Percentiles rank a stretch among this genome's conserved stretches.
phyloP scores from a whole-genome alignment of 2,329 filamentous ascomycete genomes.

The Verticillium klebahnii region DNA sequence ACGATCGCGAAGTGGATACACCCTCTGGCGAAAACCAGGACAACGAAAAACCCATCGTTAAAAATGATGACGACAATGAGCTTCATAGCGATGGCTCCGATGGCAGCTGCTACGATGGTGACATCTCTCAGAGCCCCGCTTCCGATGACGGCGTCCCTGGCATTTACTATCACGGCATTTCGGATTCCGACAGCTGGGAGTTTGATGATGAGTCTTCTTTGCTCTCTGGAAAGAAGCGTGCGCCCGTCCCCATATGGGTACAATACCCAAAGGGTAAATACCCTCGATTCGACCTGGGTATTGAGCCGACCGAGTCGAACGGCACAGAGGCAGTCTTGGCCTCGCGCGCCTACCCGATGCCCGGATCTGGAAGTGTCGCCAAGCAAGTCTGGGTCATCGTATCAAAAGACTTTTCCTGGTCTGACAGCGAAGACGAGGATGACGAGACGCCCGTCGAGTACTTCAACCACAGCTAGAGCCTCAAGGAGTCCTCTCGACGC shows the following conservation, averaged over 20 bases:
- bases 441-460: not conserved
- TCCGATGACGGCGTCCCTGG: not conserved
- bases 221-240: not conserved
- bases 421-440: not conserved
- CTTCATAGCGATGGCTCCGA: not conserved
- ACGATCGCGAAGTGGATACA: not conserved
- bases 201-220: not conserved
- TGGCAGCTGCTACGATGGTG: not conserved
- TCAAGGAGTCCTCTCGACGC: not conserved
- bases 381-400: not conserved
- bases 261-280: not conserved
- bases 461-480: not conserved
- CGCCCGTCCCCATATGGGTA: not conserved
- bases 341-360: not conserved
- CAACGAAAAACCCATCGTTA: too few relatives aligned
- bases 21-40: not conserved
- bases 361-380: not conserved
- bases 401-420: not conserved
- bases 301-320: not conserved
- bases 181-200: not conserved
- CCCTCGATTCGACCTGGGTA: not conserved
- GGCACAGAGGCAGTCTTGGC: not conserved
- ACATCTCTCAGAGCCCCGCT: not conserved
- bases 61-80: not conserved
- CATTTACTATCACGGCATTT: not conserved